These are phyloP conservation scores for Pseudopithomyces chartarum DNA, from an alignment of 2,329 filamentous ascomycete species.

Conservation along the genomic window DNA sequence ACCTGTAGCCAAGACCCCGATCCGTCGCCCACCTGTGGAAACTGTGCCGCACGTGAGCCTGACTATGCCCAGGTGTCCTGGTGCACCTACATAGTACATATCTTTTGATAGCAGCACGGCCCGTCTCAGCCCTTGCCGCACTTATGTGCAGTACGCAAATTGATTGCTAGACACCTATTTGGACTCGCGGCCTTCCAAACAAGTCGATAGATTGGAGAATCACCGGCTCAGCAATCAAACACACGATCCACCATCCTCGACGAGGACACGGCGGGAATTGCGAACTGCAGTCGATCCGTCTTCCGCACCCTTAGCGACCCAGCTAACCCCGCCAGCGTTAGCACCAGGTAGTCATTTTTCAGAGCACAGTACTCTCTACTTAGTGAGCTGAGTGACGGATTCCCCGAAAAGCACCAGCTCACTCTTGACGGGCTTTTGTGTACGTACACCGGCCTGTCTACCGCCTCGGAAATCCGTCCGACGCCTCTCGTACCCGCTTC, in stretches of 20 bases:
- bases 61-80: too few relatives aligned
- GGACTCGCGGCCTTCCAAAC: neutral
- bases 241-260: neutral
- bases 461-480: too few relatives aligned
- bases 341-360: neutral
- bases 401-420: too few relatives aligned
- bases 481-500: too few relatives aligned
- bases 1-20: neutral
- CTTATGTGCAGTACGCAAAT: neutral
- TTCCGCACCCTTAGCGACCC: neutral
- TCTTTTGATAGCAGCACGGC: constrained; percentile 5
- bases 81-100: too few relatives aligned
- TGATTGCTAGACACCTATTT: too few relatives aligned
- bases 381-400: too few relatives aligned
- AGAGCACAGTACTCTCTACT: too few relatives aligned
- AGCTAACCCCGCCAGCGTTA: neutral
- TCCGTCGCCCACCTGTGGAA: neutral
- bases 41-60: neutral
- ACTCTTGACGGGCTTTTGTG: too few relatives aligned
- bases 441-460: too few relatives aligned
- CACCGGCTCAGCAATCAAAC: neutral
- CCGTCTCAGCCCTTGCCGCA: neutral
- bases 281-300: neutral
- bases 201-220: neutral
- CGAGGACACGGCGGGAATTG: neutral